Conservation (phyloP, 2,329 filamentous ascomycete species). For the Pseudogymnoascus verrucosus region DNA sequence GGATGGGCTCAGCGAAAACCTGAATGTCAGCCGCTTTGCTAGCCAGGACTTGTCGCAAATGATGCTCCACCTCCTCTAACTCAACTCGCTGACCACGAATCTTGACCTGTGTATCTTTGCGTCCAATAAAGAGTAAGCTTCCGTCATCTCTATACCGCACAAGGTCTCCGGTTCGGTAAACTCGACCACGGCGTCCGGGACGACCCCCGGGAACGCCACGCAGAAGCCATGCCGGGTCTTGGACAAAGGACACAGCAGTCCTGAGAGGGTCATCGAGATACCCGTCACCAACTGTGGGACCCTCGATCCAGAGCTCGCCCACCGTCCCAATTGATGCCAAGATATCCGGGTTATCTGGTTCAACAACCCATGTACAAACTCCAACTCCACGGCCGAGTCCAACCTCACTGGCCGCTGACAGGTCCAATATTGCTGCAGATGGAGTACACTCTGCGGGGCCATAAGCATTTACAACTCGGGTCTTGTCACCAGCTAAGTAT, state of each 20-base stretch:
- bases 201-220: neutral
- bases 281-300: slow-evolving; percentile 30
- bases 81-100: slow-evolving; percentile 57
- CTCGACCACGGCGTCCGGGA: neutral
- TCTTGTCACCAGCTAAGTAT: slow-evolving; percentile 11
- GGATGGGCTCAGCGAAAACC: neutral
- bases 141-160: slow-evolving; percentile 45
- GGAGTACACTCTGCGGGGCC: slow-evolving; percentile 16
- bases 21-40: neutral
- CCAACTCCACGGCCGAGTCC: neutral
- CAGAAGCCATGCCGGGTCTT: slow-evolving; percentile 24
- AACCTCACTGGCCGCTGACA: neutral
- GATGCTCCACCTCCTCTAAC: slow-evolving; percentile 46
- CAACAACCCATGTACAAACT: slow-evolving; percentile 30
- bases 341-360: slow-evolving; percentile 31
- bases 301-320: slow-evolving; percentile 33
- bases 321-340: slow-evolving; percentile 28
- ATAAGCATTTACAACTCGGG: slow-evolving; percentile 14
- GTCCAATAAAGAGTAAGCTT: slow-evolving; percentile 53
- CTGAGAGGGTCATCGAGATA: slow-evolving; percentile 33
- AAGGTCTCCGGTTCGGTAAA: slow-evolving; percentile 28
- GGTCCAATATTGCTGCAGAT: neutral
- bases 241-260: slow-evolving; percentile 30
- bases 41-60: neutral
- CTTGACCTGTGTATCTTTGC: slow-evolving; percentile 58